Conservation (phyloP, 179 eudicot genomes). For the Corrigiola litoralis region DNA sequence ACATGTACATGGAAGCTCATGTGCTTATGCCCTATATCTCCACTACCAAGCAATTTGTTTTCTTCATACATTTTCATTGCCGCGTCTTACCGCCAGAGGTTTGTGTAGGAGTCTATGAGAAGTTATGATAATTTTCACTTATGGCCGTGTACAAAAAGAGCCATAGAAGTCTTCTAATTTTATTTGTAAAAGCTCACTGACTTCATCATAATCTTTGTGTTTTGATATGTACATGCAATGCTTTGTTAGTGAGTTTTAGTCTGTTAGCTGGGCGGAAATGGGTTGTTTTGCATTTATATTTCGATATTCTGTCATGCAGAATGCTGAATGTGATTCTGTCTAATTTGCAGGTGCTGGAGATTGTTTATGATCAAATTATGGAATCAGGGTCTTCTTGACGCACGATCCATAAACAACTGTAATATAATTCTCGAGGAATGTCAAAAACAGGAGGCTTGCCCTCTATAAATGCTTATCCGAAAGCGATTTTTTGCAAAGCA, state of each 20-base stretch:
- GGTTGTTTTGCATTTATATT: background rate
- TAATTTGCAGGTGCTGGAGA: conserved; percentile 79
- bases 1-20: background rate
- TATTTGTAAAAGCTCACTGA: no score
- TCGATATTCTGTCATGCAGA: background rate
- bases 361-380: conserved; percentile 82
- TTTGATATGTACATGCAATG: no score
- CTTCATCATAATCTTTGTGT: no score
- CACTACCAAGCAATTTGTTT: no score
- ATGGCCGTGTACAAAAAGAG: no score
- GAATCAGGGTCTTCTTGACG: conserved; percentile 91
- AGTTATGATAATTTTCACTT: no score
- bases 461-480: background rate
- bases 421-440: conserved; percentile 52
- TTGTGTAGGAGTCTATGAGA: no score
- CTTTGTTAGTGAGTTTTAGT: no score
- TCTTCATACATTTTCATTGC: no score
- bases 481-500: background rate
- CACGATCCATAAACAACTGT: conserved; percentile 78
- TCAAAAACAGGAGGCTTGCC: conserved; percentile 31
- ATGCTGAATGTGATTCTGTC: background rate
- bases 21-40: background rate
- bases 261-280: no score
- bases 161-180: no score
- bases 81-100: no score